These are phyloP conservation scores for Schrenkiella parvula DNA, from an alignment of 345 rosid species.

Conservation along the genomic window DNA sequence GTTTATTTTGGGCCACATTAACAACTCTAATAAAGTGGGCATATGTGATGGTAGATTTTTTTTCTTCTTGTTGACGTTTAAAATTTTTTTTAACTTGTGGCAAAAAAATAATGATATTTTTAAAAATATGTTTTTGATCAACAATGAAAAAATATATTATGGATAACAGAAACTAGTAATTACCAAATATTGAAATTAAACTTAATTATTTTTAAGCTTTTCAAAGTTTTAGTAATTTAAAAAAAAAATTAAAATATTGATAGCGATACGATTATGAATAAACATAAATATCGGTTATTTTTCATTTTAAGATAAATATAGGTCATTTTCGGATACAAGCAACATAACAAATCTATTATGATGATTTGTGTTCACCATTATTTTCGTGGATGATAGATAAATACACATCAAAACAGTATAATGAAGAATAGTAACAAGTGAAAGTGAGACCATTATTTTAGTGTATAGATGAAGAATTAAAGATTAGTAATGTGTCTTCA, in stretches of 20 bases:
- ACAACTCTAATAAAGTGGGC: not conserved
- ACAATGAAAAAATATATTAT: too few species aligned
- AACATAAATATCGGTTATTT: too few species aligned
- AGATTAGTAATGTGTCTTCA: not conserved
- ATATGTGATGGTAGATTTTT: too few species aligned
- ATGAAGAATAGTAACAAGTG: not conserved
- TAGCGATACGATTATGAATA: not conserved
- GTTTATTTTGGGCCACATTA: not conserved
- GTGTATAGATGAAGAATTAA: not conserved
- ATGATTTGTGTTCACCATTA: not conserved
- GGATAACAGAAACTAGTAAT: too few species aligned
- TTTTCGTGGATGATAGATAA: not conserved
- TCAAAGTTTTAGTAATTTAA: too few species aligned
- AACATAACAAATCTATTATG: not conserved
- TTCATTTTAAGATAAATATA: not conserved
- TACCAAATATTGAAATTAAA: too few species aligned
- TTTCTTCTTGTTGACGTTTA: too few species aligned
- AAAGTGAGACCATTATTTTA: conserved; percentile 3
- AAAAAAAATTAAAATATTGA: not conserved
- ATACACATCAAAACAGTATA: not conserved
- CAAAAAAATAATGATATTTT: too few species aligned
- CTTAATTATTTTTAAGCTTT: too few species aligned
- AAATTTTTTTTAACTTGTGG: too few species aligned
- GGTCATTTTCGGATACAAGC: not conserved
- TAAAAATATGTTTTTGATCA: too few species aligned